Evolutionary conservation across 768 basidiomycete species (phyloP), one percentile per base, ranked within the genome.

Genomic region (Leccinum uliginosum): DNA sequence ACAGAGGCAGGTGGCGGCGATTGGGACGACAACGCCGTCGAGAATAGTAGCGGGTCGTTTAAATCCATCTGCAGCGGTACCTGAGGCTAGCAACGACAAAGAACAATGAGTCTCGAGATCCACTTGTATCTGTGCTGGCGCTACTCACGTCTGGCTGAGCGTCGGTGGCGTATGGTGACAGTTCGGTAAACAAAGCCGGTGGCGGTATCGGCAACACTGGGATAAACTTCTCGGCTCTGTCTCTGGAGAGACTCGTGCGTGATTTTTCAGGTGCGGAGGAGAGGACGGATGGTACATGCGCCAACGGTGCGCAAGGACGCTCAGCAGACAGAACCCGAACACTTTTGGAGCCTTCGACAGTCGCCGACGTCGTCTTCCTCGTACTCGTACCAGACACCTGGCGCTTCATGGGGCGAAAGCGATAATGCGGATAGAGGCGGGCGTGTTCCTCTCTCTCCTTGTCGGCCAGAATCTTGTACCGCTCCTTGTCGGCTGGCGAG

Each of bases 361-460:
- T 38, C 35, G 12, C 21, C n/a, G 58, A 57, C 19, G 56, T 30
- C 35, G 55, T 59, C 62, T 56, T 66, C 66, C 7, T 35, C 34
- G 34, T 35, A 17, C 7, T 35, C 7, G 44, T 59, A 30, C 49
- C 58, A 9, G 59, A 71, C 0, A 51, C 50, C 40, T 64, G 67
- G 35, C 74, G 74, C 66, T 78, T 80, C 71, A 74, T 69, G 11
- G 87, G 87, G 19, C 79, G 76, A 67, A 82, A 89, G 50, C 79
- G 80, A 68, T 89, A 89, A 60, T 82, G 70, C 0, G 87, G 87
- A 60, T 89, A 75, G 51, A 73, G 67, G 14, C 75, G 74, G 9
- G 79, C 78, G 56, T 89, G 87, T 56, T 82, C 79, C 51, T 74
- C 74, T 55, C 79, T 79, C 74, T 85, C 85, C 57, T 68, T 60